Evolutionary conservation across 495 filamentous ascomycete genomes (phyloP).

Genomic region (Xylaria flabelliformis): DNA sequence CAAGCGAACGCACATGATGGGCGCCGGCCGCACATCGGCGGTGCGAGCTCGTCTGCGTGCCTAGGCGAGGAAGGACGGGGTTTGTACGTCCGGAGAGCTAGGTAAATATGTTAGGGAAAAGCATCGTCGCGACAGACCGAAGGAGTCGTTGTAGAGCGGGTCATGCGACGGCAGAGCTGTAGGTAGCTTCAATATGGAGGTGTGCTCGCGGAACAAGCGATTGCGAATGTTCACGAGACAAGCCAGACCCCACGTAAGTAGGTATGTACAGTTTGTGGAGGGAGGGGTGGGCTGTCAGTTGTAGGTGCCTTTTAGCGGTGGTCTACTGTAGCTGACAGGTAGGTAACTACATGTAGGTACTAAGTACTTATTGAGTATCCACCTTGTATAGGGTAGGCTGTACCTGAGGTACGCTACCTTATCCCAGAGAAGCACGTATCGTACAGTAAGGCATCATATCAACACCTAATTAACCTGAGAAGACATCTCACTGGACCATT

Average conservation of each 20-base stretch:
- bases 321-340: not conserved
- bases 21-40: constrained; percentile 25
- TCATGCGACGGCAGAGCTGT: constrained; percentile 8
- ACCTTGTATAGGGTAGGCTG: not conserved
- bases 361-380: no score
- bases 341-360: no score
- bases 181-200: constrained; percentile 16
- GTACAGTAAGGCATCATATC: not conserved
- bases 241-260: constrained; percentile 7
- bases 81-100: constrained; percentile 21
- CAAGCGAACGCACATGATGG: constrained; percentile 37
- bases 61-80: not conserved
- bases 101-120: constrained; percentile 15
- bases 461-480: not conserved
- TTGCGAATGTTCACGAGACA: constrained; percentile 12
- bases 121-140: constrained; percentile 22
- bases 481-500: not conserved
- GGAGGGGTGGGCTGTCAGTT: not conserved
- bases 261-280: not conserved
- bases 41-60: constrained; percentile 23
- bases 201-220: constrained; percentile 4
- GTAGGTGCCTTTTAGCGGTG: not conserved
- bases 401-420: not conserved
- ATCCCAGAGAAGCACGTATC: no score
- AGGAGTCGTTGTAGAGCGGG: not conserved